Base-by-base conservation (phyloP, 1,139 yeast genomes). In the Candida neerlandica region DNA sequence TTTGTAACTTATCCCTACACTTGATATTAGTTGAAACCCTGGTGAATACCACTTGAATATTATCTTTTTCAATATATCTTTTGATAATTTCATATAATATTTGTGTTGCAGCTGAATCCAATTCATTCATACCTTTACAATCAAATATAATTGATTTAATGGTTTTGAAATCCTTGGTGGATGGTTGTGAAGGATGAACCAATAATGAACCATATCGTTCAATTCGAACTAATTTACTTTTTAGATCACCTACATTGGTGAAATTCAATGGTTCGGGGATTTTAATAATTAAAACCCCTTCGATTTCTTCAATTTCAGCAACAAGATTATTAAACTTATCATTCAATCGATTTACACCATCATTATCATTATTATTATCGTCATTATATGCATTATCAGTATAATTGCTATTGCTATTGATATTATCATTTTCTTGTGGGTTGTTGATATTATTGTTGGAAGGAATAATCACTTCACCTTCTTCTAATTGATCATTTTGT, bases 221-320 rank as follows among this genome's bases (percentile, higher is more conserved):
- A 23, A 94, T 77, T 48, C 97, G 71, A 46, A 82, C 78, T 46
- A 94, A 72, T 27, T 97, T 74, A 44, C 85, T 76, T 52, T 88
- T 84, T 56, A 94, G 73, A 62, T 92, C 97, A 48, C 86, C 88
- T 11, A 96, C 83, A 63, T 94, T 94, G 37, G 96, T 90, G 65
- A 94, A 94, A 1, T 96, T 90, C 51, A 92, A 71, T 0, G 97
- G 97, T 61, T 92, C 98, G 0, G 97, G 96, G 38, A 94, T 84
- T 58, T 86, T 89, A 32, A 92, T 88, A 41, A 92, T 86, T 43
- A 94, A 71, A 57, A 96, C 88, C 1, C 95, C 96, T 60, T 89
- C 94, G 44, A 89, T 77, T 54, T 89, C 91, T 45, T 69, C 70
- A 19, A 69, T 63, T 46, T 66, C 69, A 4, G 67, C 64, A 39